phyloP scores from a whole-genome alignment of 2,329 filamentous ascomycete genomes.

The Microsporum audouinii region DNA sequence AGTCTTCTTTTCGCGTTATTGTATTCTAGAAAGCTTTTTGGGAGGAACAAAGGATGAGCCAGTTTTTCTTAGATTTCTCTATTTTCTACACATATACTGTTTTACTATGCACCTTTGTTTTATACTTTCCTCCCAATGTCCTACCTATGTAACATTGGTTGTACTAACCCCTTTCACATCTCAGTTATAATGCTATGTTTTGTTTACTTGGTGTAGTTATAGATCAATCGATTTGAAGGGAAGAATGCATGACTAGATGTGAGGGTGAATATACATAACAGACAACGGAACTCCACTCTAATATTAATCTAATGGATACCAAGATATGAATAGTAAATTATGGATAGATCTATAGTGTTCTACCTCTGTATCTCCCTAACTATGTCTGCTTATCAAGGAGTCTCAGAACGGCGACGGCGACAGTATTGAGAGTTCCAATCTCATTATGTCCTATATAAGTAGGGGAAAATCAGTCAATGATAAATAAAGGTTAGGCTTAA shows the following conservation, averaged over 20 bases:
- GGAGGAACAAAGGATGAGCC: conserved; percentile 1
- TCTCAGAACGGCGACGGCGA: conserved; percentile 28
- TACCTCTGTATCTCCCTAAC: too few relatives aligned
- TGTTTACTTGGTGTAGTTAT: neutral
- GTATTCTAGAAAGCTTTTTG: conserved; percentile 17
- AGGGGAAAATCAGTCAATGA: neutral
- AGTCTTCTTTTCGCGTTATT: conserved; percentile 16
- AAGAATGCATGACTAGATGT: neutral
- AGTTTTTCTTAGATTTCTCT: neutral
- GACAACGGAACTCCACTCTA: too few relatives aligned
- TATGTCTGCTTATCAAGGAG: conserved; percentile 25
- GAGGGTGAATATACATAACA: too few relatives aligned
- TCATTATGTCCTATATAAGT: conserved; percentile 27
- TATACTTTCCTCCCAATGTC: neutral
- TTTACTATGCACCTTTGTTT: neutral
- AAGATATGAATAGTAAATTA: too few relatives aligned
- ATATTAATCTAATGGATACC: too few relatives aligned
- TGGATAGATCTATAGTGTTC: too few relatives aligned
- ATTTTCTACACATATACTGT: neutral
- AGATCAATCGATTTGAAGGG: neutral
- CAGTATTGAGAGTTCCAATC: conserved; percentile 31
- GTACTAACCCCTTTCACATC: neutral
- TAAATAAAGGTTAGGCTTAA: neutral
- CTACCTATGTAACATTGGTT: neutral
- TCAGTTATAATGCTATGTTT: neutral